phyloP scores from a whole-genome alignment of 768 basidiomycete genomes.

The Roridomyces roridus region DNA sequence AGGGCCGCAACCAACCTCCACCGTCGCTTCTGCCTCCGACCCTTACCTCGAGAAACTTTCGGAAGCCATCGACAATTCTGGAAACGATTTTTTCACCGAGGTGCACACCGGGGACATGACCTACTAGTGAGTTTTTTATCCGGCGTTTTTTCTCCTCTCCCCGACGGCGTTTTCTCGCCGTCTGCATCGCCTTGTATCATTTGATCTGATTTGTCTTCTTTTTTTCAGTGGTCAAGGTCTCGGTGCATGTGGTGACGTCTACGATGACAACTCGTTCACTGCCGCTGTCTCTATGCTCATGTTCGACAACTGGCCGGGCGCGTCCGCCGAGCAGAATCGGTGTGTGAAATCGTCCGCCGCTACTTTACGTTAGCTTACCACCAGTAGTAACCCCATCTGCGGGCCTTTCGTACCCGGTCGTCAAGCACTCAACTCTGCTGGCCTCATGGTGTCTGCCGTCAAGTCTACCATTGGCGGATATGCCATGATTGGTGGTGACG shows the following conservation, averaged over 20 bases:
- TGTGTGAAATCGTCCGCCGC: conserved; percentile 8
- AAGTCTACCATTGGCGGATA: conserved; percentile 21
- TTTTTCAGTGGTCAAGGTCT: conserved; percentile 33
- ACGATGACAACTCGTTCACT: conserved; percentile 36
- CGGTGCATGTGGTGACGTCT: conserved; percentile 37
- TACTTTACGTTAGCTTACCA: background rate
- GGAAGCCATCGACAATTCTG: conserved; percentile 33
- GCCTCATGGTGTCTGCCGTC: conserved; percentile 29
- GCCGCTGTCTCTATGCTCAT: conserved; percentile 35
- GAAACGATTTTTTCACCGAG: conserved; percentile 28
- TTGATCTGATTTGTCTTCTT: conserved; percentile 8
- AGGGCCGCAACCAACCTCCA: conserved; percentile 28
- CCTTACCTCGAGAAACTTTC: conserved; percentile 36
- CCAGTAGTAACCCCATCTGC: conserved; percentile 33
- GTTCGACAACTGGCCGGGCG: conserved; percentile 33
- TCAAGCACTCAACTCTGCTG: conserved; percentile 21
- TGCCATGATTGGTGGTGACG: conserved; percentile 35
- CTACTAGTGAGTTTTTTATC: conserved; percentile 35
- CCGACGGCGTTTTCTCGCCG: background rate
- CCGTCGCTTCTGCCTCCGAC: conserved; percentile 30
- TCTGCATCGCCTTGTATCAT: background rate
- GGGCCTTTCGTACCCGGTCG: conserved; percentile 37
- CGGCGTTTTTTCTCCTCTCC: too few relatives aligned
- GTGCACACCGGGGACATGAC: conserved; percentile 36
- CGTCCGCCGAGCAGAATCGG: conserved; percentile 32